Conservation (phyloP, 805 yeast genomes). For the Yarrowia osloensis region DNA sequence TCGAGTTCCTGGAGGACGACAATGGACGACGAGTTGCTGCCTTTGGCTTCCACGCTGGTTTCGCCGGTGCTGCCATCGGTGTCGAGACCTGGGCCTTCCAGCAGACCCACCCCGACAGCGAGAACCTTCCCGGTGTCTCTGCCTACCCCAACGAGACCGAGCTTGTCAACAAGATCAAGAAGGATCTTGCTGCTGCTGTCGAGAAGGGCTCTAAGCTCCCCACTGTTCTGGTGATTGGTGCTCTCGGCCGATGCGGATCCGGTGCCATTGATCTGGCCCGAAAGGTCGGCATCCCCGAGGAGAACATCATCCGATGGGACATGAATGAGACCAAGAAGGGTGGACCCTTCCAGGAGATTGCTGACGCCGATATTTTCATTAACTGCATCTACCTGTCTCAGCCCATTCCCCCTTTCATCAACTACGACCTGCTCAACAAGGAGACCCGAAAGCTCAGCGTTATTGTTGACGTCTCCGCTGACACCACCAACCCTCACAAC, state of each 20-base stretch:
- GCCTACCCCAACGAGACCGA: conserved; percentile 82
- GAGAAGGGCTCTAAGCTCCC: conserved; percentile 66
- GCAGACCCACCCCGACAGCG: conserved; percentile 64
- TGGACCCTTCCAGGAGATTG: conserved; percentile 95
- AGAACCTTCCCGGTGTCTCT: conserved; percentile 73
- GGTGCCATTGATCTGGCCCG: conserved; percentile 88
- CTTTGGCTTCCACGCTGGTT: conserved; percentile 99
- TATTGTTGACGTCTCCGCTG: conserved; percentile 97
- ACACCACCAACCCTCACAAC: conserved; percentile 97
- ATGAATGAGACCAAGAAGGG: conserved; percentile 95
- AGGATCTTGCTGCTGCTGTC: conserved; percentile 46
- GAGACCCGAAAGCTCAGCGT: conserved; percentile 78
- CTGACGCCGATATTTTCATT: conserved; percentile 81
- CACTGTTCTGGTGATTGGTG: conserved; percentile 87
- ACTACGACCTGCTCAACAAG: conserved; percentile 64
- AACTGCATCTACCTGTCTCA: conserved; percentile 93
- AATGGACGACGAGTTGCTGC: conserved; percentile 99
- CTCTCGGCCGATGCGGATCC: conserved; percentile 97
- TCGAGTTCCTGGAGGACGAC: conserved; percentile 92
- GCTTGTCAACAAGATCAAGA: conserved; percentile 69
- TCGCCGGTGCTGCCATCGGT: conserved; percentile 99
- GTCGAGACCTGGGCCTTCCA: conserved; percentile 92
- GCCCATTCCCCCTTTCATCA: conserved; percentile 91
- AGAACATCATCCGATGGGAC: conserved; percentile 88
- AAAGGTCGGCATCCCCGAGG: conserved; percentile 85